Percentiles rank a stretch among this genome's conserved stretches.
phyloP scores from a whole-genome alignment of 2,329 filamentous ascomycete genomes.

The Albophoma yamanashiensis region DNA sequence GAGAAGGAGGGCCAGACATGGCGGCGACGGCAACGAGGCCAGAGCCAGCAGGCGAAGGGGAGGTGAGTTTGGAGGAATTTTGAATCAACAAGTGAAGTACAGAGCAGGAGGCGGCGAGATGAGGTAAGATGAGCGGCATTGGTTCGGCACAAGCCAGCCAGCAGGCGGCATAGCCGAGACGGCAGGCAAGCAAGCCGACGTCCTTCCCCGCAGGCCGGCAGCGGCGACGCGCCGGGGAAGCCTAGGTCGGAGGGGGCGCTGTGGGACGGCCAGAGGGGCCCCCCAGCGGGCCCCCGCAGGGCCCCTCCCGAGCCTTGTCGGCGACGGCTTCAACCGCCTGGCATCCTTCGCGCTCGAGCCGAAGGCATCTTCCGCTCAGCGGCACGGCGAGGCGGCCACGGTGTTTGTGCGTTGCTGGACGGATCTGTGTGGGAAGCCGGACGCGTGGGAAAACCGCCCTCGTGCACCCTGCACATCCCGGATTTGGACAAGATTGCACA shows the following conservation, averaged over 20 bases:
- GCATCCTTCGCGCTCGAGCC: neutral
- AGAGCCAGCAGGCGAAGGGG: neutral
- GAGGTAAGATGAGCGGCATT: neutral
- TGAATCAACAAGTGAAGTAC: neutral
- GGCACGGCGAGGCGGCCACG: too few relatives aligned
- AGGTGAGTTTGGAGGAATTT: neutral
- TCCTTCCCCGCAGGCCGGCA: neutral
- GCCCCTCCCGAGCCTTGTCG: neutral
- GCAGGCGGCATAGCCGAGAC: neutral
- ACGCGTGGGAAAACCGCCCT: neutral
- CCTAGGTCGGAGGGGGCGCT: neutral
- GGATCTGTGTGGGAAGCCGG: neutral
- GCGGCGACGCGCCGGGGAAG: neutral
- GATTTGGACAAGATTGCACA: neutral
- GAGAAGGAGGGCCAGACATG: constrained; percentile 56
- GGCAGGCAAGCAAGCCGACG: neutral
- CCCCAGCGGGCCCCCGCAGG: neutral
- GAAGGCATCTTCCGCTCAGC: neutral
- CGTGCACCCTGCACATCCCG: neutral
- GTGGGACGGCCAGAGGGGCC: neutral
- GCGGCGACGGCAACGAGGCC: constrained; percentile 5
- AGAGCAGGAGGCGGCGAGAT: neutral
- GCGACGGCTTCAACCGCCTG: neutral
- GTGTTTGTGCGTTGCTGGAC: too few relatives aligned
- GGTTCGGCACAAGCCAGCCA: neutral